Evolutionary conservation across 768 basidiomycete species (phyloP), one percentile per base, ranked within the genome.

Genomic region (Phaffia tasmanica): DNA sequence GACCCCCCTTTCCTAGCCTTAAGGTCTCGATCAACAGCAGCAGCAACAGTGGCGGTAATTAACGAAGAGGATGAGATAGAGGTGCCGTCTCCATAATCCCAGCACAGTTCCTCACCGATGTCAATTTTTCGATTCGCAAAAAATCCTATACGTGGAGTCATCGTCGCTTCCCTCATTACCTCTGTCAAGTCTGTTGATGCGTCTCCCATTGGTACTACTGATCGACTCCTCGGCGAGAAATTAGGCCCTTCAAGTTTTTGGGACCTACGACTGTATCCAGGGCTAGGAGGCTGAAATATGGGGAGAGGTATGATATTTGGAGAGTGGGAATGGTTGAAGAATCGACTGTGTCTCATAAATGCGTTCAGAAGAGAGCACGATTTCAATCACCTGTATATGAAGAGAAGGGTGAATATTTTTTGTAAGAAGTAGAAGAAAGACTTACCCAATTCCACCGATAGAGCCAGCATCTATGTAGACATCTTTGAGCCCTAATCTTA

Each of bases 241-340:
- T 11, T 11, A 42, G 35, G 11, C 11, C 11, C 6, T 42, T 11
- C 11, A 42, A 42, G 35, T 4, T 11, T 42, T 4, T 42, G 35
- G 35, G 35, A 42, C 11, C 11, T 42, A 42, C 4, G 35, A 42
- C 11, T 11, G 11, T 42, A 42, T 4, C 35, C 35, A 42, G 35
- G 35, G 35, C 35, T 42, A 18, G 66, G 66, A 2, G 54, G 50
- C 25, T 27, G 59, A 16, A 50, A 51, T 51, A 62, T 30, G 2
- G 61, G 66, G 18, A 57, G 55, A 30, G 65, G 65, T 29, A 61
- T 30, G 59, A 62, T 25, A 58, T 67, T 67, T 6, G 65, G 65
- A 4, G 53, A 42, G 59, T 67, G 65, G 7, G 66, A 67, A 60
- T 67, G 66, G 30, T 67, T 67, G 47, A 67, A 57, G 54, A 67